Conservation (phyloP, 2,329 filamentous ascomycete species). For the Trichoderma afroharzianum region DNA sequence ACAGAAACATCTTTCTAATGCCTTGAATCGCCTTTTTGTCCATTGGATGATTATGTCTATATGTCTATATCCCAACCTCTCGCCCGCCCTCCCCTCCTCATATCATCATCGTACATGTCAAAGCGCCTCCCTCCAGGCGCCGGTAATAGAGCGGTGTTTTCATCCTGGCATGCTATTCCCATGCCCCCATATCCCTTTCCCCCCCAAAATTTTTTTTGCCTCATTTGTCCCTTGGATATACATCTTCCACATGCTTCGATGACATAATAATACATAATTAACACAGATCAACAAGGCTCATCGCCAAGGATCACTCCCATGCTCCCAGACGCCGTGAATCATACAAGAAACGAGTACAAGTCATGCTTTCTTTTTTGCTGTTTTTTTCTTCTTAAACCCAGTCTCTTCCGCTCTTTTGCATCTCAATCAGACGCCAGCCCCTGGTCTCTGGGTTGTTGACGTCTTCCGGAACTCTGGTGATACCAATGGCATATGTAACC, state of each 20-base stretch:
- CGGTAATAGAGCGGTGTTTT: constrained; percentile 33
- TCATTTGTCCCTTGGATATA: constrained; percentile 16
- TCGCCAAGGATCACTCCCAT: constrained; percentile 19
- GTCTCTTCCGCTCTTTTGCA: constrained; percentile 96
- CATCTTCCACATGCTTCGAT: constrained; percentile 25
- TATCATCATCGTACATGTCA: constrained; percentile 16
- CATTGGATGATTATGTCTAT: constrained; percentile 18
- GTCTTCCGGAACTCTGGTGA: constrained; percentile 90
- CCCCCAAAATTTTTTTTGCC: constrained; percentile 1
- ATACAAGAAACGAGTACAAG: constrained; percentile 14
- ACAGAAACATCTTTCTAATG: not conserved
- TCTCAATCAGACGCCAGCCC: constrained; percentile 95
- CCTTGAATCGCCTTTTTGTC: not conserved
- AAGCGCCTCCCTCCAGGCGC: constrained; percentile 19
- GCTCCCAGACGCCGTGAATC: constrained; percentile 22
- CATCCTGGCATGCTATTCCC: constrained; percentile 26
- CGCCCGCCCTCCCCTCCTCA: not conserved
- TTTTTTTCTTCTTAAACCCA: constrained; percentile 50
- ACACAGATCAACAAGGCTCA: constrained; percentile 27
- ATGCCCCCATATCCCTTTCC: constrained; percentile 21
- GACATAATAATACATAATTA: constrained; percentile 28
- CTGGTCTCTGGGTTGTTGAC: constrained; percentile 95
- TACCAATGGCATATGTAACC: constrained; percentile 95
- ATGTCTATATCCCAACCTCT: constrained; percentile 23
- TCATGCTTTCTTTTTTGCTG: not conserved